Base-by-base conservation (phyloP, 768 basidiomycete species). In the Glaciozyma antarctica region DNA sequence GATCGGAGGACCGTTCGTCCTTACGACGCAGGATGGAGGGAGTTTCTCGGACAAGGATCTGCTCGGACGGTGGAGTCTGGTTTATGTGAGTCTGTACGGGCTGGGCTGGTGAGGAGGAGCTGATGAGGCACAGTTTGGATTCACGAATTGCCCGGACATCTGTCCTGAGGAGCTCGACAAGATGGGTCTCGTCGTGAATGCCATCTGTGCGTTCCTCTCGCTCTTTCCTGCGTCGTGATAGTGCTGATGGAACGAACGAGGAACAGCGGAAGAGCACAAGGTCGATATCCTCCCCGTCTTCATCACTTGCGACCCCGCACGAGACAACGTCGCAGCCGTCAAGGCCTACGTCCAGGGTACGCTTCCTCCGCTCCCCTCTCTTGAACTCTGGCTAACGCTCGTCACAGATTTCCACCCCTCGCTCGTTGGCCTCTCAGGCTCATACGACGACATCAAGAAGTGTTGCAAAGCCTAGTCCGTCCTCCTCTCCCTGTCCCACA, bases 61-160 rank as follows among this genome's bases (percentile, higher is more conserved):
- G 54, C 77, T 87, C 30, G 93, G 92, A 44, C 88, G 88, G 78
- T 97, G 90, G 90, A 87, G 82, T n/a, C 69, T 80, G 64, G 78
- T 79, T 32, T 80, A 75, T 66, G 71, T 73, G 62, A 58, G 71
- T 69, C 49, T 62, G 54, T 90, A 1, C 30, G 6, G 9, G 26
- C 52, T 24, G 41, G 26, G n/a, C 2, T 47, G 17, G 34, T 5
- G 22, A 22, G 12, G 58, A 49, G 21, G 22, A 9, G 61, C 24
- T 38, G 49, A 49, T 19, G 19, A 2, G 41, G 13, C 1, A 44
- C 65, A 97, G 79, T 99, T 99, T 77, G 95, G 95, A n/a, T 99
- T 98, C 80, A 93, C 94, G 38, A 94, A 99, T 77, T 99, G 95
- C 77, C 94, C 95, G 9, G 95, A 99, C 77, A 97, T 99, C 61